Evolutionary conservation across 2,329 filamentous ascomycete genomes (phyloP), one percentile per base, ranked within the genome.

Genomic region (Myotisia sp.): DNA sequence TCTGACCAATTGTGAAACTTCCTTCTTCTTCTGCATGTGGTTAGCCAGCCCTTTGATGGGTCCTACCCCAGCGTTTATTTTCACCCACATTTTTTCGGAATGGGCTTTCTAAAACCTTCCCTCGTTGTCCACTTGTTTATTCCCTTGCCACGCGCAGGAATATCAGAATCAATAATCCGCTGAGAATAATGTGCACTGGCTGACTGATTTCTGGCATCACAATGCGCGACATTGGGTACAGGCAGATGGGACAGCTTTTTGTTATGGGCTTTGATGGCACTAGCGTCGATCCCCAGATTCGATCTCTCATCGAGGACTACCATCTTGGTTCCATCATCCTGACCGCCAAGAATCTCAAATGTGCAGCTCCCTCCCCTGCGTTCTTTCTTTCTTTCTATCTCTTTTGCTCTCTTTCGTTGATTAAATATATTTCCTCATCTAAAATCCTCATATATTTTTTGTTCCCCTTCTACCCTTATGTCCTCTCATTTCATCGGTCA

Each of bases 321-420:
- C 81, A 95, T 54, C 68, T 98, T 30, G 90, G 90, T 37, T 90
- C 84, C 34, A 81, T 95, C 50, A 51, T 71, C 61, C 54, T 77
- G 35, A 73, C 71, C 27, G 73, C 73, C 29, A 76, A 77, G 53
- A 77, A 77, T 46, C 55, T 76, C 28, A 74, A 73, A 65, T 76
- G 72, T 76, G 33, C 36, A 40, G 18, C 21, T 6, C 20, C n/a
- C 21, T 38, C 24, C 17, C 27, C 16, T 18, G 12, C 17, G 17
- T 30, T 31, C 26, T 30, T 38, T 18, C 26, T 17, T 18, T 31
- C 22, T 21, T 27, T 41, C 16, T 27, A 34, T 9, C n/a, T 29
- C 2, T 34, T 29, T 37, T 32, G 27, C 19, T 22, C 34, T 32
- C 14, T 3, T 19, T 14, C 32, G 4, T 22, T 8, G 8, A 22